Evolutionary conservation across 2,329 filamentous ascomycete species (phyloP).

Genomic region (Cladophialophora yegresii): DNA sequence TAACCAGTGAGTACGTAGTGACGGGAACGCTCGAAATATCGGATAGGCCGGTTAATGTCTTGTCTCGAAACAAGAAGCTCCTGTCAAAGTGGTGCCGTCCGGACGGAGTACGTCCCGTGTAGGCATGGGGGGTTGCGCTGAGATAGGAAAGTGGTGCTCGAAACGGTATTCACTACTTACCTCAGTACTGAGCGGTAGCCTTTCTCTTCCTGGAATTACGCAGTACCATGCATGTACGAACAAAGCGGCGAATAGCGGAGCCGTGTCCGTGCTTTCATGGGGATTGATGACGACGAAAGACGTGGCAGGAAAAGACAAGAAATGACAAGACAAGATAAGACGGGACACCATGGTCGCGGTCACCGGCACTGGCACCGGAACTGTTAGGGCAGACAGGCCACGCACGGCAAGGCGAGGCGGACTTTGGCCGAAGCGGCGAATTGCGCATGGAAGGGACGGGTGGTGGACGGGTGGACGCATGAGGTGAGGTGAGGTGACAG

Average conservation of each 20-base stretch:
- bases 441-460: background rate
- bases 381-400: background rate
- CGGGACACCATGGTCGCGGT: background rate
- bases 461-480: background rate
- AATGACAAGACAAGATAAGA: background rate
- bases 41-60: too few species aligned
- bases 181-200: too few species aligned
- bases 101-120: background rate
- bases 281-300: background rate
- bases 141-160: background rate
- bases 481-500: background rate
- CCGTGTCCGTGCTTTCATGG: background rate
- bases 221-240: background rate
- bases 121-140: background rate
- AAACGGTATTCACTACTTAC: too few species aligned
- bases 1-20: background rate
- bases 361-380: background rate
- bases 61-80: too few species aligned
- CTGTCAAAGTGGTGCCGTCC: too few species aligned
- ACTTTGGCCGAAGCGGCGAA: constrained; percentile 1
- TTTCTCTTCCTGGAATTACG: too few species aligned
- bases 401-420: background rate
- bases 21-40: too few species aligned
- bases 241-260: background rate
- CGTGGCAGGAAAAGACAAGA: background rate